A percentile compares a stretch with the other conserved stretches of the same genome.
phyloP scores from a whole-genome alignment of 2,329 filamentous ascomycete genomes.

The Colletotrichum sp. region DNA sequence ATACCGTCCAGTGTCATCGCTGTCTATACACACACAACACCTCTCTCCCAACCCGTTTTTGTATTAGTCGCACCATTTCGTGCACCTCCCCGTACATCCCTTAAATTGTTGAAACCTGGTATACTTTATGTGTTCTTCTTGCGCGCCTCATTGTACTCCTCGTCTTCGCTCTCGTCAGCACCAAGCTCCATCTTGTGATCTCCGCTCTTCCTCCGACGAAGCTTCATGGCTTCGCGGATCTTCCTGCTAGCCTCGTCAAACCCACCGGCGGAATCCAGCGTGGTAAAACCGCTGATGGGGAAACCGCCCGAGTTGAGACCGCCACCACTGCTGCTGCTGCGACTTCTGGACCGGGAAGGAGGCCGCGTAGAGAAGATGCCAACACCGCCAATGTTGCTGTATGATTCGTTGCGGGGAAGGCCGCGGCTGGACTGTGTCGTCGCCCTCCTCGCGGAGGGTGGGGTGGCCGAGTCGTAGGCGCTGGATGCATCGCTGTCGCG shows the following conservation, averaged over 20 bases:
- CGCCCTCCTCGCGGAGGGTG: slow-evolving; percentile 47
- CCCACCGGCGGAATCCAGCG: slow-evolving; percentile 69
- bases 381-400: slow-evolving; percentile 86
- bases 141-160: slow-evolving; percentile 46
- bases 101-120: neutral
- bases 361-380: slow-evolving; percentile 91
- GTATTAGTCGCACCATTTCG: neutral
- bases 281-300: slow-evolving; percentile 73
- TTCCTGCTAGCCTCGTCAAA: slow-evolving; percentile 85
- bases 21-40: neutral
- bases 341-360: slow-evolving; percentile 76
- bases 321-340: slow-evolving; percentile 72
- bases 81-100: neutral
- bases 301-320: slow-evolving; percentile 67
- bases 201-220: slow-evolving; percentile 59
- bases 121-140: slow-evolving; percentile 39
- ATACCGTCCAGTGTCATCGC: neutral
- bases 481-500: slow-evolving; percentile 57
- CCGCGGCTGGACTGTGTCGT: slow-evolving; percentile 60
- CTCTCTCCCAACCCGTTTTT: neutral
- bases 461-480: slow-evolving; percentile 42
- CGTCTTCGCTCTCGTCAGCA: slow-evolving; percentile 45
- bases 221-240: slow-evolving; percentile 84
- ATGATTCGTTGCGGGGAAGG: slow-evolving; percentile 87
- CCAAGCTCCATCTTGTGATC: slow-evolving; percentile 38